Conservation (phyloP, 495 filamentous ascomycete species). For the Aspergillus nidulans region DNA sequence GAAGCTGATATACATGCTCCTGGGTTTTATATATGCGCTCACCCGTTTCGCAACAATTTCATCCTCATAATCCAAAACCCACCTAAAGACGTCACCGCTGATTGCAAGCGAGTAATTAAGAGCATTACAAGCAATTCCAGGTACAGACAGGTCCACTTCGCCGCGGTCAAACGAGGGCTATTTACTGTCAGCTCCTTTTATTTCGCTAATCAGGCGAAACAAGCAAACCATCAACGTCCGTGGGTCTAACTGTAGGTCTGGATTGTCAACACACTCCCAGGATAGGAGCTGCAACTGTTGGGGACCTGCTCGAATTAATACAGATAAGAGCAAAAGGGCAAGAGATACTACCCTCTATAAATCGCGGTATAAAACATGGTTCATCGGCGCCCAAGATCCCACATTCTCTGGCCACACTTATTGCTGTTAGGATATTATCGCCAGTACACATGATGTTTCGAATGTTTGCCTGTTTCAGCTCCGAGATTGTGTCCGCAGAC, state of each 20-base stretch:
- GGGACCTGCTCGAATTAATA: slow-evolving; percentile 32
- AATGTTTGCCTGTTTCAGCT: slow-evolving; percentile 81
- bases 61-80: slow-evolving; percentile 86
- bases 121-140: slow-evolving; percentile 73
- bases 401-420: slow-evolving; percentile 94
- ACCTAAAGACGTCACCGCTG: slow-evolving; percentile 91
- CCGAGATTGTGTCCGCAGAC: slow-evolving; percentile 70
- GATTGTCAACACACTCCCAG: slow-evolving; percentile 93
- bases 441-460: slow-evolving; percentile 96
- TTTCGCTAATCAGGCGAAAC: not conserved
- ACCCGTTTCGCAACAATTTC: slow-evolving; percentile 70
- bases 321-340: not conserved
- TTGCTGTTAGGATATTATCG: slow-evolving; percentile 96
- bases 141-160: slow-evolving; percentile 74
- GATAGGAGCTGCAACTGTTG: slow-evolving; percentile 36
- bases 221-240: slow-evolving; percentile 62
- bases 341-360: slow-evolving; percentile 59
- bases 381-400: slow-evolving; percentile 72
- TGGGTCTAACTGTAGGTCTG: slow-evolving; percentile 67
- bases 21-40: slow-evolving; percentile 10
- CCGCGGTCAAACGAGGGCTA: slow-evolving; percentile 66
- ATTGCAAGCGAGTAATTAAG: slow-evolving; percentile 84
- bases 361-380: slow-evolving; percentile 89
- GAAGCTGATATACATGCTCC: not conserved
- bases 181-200: slow-evolving; percentile 23